Evolutionary conservation across 1,284 basidiomycete species (phyloP).

Genomic region (Athelia sp.): DNA sequence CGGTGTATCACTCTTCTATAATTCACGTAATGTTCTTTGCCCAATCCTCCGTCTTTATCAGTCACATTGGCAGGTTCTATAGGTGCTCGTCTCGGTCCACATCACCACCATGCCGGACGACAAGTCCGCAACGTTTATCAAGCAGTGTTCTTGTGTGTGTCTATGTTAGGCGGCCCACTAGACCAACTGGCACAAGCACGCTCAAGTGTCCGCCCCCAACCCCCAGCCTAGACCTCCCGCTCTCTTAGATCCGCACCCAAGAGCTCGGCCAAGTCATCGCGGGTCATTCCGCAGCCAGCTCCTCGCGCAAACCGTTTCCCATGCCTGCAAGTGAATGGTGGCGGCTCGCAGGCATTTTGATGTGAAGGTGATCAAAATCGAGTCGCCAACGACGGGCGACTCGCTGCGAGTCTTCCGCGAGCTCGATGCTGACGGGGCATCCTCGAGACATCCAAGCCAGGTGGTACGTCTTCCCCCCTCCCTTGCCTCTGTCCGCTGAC

Average conservation of each 20-base stretch:
- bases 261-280: conserved; percentile 69
- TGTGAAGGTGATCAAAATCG: conserved; percentile 67
- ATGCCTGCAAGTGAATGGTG: background rate
- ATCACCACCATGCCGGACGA: no score
- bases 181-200: no score
- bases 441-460: conserved; percentile 69
- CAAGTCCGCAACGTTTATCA: no score
- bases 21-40: no score
- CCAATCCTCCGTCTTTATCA: no score
- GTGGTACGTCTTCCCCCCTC: conserved; percentile 39
- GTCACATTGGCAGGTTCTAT: no score
- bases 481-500: background rate
- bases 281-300: conserved; percentile 67
- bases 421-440: conserved; percentile 61
- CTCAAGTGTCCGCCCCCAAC: background rate
- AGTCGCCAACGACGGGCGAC: conserved; percentile 56
- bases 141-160: no score
- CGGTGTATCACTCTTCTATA: no score
- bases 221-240: conserved; percentile 32
- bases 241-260: conserved; percentile 58
- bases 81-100: no score
- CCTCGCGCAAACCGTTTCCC: conserved; percentile 44
- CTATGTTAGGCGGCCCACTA: no score
- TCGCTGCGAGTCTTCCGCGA: conserved; percentile 70
- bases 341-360: conserved; percentile 54